phyloP scores from a whole-genome alignment of 805 yeast genomes.

The Saccharomycopsis lassenensis region DNA sequence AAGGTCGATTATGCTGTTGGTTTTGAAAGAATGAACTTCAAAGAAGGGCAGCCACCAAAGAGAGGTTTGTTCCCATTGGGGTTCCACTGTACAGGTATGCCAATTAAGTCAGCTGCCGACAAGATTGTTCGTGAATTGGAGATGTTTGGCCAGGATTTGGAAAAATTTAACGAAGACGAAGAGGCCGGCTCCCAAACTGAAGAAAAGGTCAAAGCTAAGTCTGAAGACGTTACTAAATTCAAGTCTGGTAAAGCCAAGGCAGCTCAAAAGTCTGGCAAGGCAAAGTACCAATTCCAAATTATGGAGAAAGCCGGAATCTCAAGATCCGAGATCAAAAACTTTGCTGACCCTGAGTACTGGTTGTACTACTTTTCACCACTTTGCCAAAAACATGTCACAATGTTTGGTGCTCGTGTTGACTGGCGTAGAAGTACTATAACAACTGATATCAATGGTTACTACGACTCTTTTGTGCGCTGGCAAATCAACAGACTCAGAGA shows the following conservation, averaged over 20 bases:
- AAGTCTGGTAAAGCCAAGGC: constrained; percentile 90
- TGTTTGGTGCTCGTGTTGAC: constrained; percentile 88
- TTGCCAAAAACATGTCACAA: constrained; percentile 67
- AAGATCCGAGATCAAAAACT: constrained; percentile 70
- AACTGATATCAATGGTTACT: constrained; percentile 90
- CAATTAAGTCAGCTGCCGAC: constrained; percentile 92
- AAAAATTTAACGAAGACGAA: constrained; percentile 35
- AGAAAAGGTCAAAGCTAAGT: constrained; percentile 26
- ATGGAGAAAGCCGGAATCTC: constrained; percentile 91
- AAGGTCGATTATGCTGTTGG: constrained; percentile 90
- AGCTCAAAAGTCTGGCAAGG: constrained; percentile 85
- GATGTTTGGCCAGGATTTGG: constrained; percentile 73
- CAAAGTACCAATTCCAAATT: constrained; percentile 91
- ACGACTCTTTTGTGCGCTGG: constrained; percentile 94
- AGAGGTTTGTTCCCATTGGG: constrained; percentile 92
- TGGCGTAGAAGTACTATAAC: constrained; percentile 97
- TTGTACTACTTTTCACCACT: constrained; percentile 83
- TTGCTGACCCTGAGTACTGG: constrained; percentile 92
- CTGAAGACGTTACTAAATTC: constrained; percentile 82
- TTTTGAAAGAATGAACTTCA: constrained; percentile 86
- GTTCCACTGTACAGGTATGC: constrained; percentile 99
- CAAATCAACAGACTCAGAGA: constrained; percentile 83
- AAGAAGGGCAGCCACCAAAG: constrained; percentile 27
- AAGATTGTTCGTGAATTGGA: constrained; percentile 89
- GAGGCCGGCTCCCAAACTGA: constrained; percentile 21